Base-by-base conservation (phyloP, 257 asterid species). In the Galeopsis tetrahit region DNA sequence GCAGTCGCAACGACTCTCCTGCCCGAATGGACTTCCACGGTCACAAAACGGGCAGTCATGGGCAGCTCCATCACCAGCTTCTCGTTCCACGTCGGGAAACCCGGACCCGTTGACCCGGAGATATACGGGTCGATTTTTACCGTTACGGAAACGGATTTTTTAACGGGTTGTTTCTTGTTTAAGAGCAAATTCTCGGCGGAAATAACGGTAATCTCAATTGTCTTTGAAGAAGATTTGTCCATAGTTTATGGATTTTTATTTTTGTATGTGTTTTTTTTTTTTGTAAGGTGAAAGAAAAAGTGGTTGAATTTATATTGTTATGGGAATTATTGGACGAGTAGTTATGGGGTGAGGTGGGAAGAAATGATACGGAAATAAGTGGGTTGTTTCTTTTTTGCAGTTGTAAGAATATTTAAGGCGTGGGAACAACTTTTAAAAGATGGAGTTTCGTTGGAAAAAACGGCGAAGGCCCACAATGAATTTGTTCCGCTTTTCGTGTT, bases 71-170 rank as follows among this genome's bases (percentile, higher is more conserved):
- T 66, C 11, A 49, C 71, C 48, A 90, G 36, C 82, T 80, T 87
- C 79, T 93, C 87, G 72, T 87, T 80, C 98, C 98, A 90, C 39
- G 66, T 60, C 2, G 93, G 92, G 72, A 13, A 75, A 53, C 86
- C 88, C 78, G 75, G 49, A 4, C 52, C 72, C 17, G 97, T 90
- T 1, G 82, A 75, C 13, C 77, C 49, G 28, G 83, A 31, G 63
- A 42, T 70, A 0, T 7, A 33, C 6, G 77, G 76, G 65, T 67
- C 85, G 52, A 80, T 53, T 67, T 33, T 81, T 0, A 93, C 87
- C 15, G 72, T 76, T n/a, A 91, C 87, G 52, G 66, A 87, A 0
- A 83, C 66, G 71, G 81, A 75, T 14, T 82, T 86, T 87, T 79
- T 87, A 42, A 69, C 76, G 73, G 81, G 76, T 2, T 42, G 78